Conservation (phyloP, 495 filamentous ascomycete species). For the Hyaloscypha bicolor region DNA sequence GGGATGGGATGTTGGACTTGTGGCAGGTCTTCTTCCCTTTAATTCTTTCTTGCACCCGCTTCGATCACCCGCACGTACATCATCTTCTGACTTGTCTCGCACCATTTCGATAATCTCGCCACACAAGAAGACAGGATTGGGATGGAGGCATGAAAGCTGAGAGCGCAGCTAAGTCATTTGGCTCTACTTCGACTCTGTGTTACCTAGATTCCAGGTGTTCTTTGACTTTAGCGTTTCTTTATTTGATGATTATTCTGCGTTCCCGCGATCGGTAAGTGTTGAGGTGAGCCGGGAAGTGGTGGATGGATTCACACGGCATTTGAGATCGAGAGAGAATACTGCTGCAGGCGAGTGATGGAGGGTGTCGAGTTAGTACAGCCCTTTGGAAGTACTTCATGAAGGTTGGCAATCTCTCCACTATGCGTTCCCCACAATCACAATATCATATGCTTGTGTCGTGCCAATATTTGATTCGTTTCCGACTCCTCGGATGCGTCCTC, state of each 20-base stretch:
- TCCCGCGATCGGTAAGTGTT: slow-evolving; percentile 25
- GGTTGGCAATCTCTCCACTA: slow-evolving; percentile 29
- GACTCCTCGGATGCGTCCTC: not conserved
- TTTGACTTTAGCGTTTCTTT: slow-evolving; percentile 26
- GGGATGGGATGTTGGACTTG: not conserved
- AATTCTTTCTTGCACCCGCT: slow-evolving; percentile 17
- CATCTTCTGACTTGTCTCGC: not conserved
- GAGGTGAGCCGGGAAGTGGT: slow-evolving; percentile 18
- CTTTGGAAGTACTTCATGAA: slow-evolving; percentile 34
- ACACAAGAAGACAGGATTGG: slow-evolving; percentile 3
- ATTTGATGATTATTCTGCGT: not conserved
- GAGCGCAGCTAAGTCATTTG: slow-evolving; percentile 29
- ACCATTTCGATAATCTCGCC: not conserved
- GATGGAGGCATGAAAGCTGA: slow-evolving; percentile 13
- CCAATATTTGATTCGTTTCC: slow-evolving; percentile 13
- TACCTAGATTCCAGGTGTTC: slow-evolving; percentile 13
- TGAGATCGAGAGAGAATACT: not conserved
- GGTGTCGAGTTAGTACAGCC: not conserved
- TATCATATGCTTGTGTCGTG: slow-evolving; percentile 6
- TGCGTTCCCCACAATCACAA: slow-evolving; percentile 7
- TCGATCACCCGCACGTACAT: slow-evolving; percentile 3
- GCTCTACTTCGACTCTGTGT: slow-evolving; percentile 20
- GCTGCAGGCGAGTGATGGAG: not conserved
- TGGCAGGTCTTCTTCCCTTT: slow-evolving; percentile 23
- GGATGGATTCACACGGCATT: not conserved